Conservation (phyloP, 169 alveolate genomes). For the Cryptosporidium bovis region DNA sequence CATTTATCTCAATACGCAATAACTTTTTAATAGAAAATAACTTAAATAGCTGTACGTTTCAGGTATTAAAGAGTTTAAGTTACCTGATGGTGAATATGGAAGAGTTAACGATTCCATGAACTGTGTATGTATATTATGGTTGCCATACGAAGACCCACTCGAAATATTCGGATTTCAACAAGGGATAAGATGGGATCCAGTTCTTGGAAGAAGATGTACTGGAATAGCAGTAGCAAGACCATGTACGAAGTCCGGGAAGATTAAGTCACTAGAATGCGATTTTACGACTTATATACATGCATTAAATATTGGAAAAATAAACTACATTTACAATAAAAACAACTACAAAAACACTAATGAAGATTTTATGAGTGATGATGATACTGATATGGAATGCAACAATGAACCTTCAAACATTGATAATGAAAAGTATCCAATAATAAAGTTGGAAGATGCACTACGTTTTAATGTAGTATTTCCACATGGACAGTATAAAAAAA, state of each 20-base stretch:
- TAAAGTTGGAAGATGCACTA: constrained; percentile 43
- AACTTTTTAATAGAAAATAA: too few species aligned
- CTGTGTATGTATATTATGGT: constrained; percentile 60
- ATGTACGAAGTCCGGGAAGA: constrained; percentile 50
- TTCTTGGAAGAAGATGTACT: constrained; percentile 69
- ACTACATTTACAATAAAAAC: constrained; percentile 35
- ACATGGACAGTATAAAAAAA: constrained; percentile 2
- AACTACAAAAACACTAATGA: neutral
- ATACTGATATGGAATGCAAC: neutral
- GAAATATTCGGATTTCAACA: constrained; percentile 72
- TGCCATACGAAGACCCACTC: constrained; percentile 64
- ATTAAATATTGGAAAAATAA: constrained; percentile 34
- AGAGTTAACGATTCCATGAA: constrained; percentile 19
- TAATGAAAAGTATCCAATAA: neutral
- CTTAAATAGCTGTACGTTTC: constrained; percentile 41
- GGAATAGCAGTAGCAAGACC: constrained; percentile 73
- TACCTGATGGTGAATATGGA: constrained; percentile 7
- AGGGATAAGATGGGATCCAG: constrained; percentile 73
- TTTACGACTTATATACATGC: constrained; percentile 71
- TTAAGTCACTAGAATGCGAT: constrained; percentile 46
- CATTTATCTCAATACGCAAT: neutral
- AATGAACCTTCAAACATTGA: neutral
- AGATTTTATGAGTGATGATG: neutral
- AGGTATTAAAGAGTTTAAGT: constrained; percentile 50
- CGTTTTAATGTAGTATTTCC: constrained; percentile 55